A percentile compares a stretch with the other conserved stretches of the same genome.
Evolutionary conservation across 23 red algal species (phyloP).

Genomic region (Gracilaria gracilis): DNA sequence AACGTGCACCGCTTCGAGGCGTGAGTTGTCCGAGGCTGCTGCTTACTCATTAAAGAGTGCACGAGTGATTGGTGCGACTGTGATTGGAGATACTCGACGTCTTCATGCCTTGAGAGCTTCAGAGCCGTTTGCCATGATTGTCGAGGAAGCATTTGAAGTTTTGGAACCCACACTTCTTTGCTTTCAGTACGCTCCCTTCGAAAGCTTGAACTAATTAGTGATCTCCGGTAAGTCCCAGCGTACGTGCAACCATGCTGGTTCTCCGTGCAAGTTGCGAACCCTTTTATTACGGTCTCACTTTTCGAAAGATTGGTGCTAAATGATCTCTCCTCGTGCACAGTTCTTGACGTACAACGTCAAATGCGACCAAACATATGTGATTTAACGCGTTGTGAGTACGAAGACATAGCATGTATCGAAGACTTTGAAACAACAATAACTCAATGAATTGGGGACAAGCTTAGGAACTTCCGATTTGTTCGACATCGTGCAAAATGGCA

Average conservation of each 20-base stretch:
- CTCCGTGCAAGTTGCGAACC: slow-evolving; percentile 2
- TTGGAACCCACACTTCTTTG: slow-evolving; percentile 58
- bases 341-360: slow-evolving; percentile 51
- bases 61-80: slow-evolving; percentile 42
- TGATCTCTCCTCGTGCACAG: slow-evolving; percentile 30
- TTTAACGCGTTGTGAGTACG: slow-evolving; percentile 55
- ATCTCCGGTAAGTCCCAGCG: slow-evolving; percentile 55
- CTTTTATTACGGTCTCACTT: slow-evolving; percentile 50
- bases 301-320: slow-evolving; percentile 58
- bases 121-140: slow-evolving; percentile 70
- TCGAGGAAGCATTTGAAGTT: slow-evolving; percentile 72
- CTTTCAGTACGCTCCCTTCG: slow-evolving; percentile 50
- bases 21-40: slow-evolving; percentile 28
- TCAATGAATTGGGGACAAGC: slow-evolving; percentile 49
- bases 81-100: slow-evolving; percentile 59
- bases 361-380: slow-evolving; percentile 60
- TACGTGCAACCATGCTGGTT: slow-evolving; percentile 69
- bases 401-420: slow-evolving; percentile 52
- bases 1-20: no score
- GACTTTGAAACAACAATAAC: slow-evolving; percentile 46
- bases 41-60: slow-evolving; percentile 48
- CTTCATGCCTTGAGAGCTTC: slow-evolving; percentile 46
- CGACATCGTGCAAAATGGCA: neutral
- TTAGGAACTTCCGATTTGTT: neutral
- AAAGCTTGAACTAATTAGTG: slow-evolving; percentile 66